Evolutionary conservation across 768 basidiomycete species (phyloP).

Genomic region (Agrocybe pediades): DNA sequence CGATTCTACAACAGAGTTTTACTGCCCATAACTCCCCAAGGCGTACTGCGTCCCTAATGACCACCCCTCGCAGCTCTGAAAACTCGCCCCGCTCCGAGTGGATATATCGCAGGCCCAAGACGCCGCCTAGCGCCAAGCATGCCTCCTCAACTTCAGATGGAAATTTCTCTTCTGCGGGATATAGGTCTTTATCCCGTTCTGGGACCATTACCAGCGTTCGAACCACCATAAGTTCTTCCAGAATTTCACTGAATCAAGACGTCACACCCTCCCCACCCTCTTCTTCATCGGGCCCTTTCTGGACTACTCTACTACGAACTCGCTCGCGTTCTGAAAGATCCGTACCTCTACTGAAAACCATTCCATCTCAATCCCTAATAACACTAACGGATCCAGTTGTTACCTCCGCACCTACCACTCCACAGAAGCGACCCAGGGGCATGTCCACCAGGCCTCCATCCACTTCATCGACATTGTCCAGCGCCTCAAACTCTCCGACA

Average conservation of each 20-base stretch:
- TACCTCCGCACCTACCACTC: slow-evolving; percentile 20
- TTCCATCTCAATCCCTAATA: slow-evolving; percentile 34
- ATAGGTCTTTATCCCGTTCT: slow-evolving; percentile 24
- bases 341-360: slow-evolving; percentile 32
- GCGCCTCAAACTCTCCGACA: slow-evolving; percentile 23
- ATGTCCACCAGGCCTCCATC: slow-evolving; percentile 27
- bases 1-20: neutral
- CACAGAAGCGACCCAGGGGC: slow-evolving; percentile 17
- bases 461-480: slow-evolving; percentile 29
- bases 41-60: slow-evolving; percentile 22
- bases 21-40: slow-evolving; percentile 8
- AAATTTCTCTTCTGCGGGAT: slow-evolving; percentile 28
- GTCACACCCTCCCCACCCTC: slow-evolving; percentile 4
- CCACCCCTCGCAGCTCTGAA: slow-evolving; percentile 19
- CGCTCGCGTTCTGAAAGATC: slow-evolving; percentile 35
- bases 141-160: slow-evolving; percentile 23
- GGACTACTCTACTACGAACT: slow-evolving; percentile 37
- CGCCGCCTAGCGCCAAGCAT: slow-evolving; percentile 25
- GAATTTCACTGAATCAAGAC: slow-evolving; percentile 1
- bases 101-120: slow-evolving; percentile 48
- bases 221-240: slow-evolving; percentile 7
- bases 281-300: slow-evolving; percentile 31
- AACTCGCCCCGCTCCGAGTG: slow-evolving; percentile 40
- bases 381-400: slow-evolving; percentile 23
- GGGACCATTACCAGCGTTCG: slow-evolving; percentile 18